Conservation (phyloP, 2,329 filamentous ascomycete species). For the Curvularia verruculosa region DNA sequence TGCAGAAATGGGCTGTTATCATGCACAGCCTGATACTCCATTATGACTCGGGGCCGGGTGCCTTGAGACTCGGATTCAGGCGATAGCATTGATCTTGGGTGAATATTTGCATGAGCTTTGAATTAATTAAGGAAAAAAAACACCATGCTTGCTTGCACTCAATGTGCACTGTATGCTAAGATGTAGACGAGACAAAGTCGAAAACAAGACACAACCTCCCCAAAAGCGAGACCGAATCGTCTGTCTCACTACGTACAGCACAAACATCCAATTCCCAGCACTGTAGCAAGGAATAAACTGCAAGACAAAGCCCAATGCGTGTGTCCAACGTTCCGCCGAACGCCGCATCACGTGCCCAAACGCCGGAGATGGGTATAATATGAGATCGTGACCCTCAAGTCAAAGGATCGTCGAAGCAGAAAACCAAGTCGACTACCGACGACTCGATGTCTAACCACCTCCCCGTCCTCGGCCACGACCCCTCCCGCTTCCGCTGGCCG, state of each 20-base stretch:
- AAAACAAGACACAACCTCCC: not conserved
- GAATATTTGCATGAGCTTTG: not conserved
- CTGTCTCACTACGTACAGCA: not conserved
- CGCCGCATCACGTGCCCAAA: constrained; percentile 7
- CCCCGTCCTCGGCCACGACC: constrained; percentile 39
- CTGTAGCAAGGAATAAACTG: not conserved
- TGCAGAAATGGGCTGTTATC: not conserved
- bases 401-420: constrained; percentile 1
- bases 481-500: constrained; percentile 47
- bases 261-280: not conserved
- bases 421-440: not conserved
- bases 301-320: not conserved
- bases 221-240: not conserved
- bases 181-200: not conserved
- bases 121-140: not conserved
- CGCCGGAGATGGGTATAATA: constrained; percentile 23
- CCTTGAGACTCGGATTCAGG: not conserved
- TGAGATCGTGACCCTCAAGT: constrained; percentile 9
- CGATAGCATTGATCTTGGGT: not conserved
- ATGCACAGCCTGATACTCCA: not conserved
- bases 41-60: not conserved
- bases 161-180: not conserved
- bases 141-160: not conserved
- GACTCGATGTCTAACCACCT: constrained; percentile 7
- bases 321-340: not conserved